These are phyloP conservation scores for Phaeosphaeriaceae sp. DNA, from an alignment of 2,329 filamentous ascomycete genomes.

Conservation along the genomic window DNA sequence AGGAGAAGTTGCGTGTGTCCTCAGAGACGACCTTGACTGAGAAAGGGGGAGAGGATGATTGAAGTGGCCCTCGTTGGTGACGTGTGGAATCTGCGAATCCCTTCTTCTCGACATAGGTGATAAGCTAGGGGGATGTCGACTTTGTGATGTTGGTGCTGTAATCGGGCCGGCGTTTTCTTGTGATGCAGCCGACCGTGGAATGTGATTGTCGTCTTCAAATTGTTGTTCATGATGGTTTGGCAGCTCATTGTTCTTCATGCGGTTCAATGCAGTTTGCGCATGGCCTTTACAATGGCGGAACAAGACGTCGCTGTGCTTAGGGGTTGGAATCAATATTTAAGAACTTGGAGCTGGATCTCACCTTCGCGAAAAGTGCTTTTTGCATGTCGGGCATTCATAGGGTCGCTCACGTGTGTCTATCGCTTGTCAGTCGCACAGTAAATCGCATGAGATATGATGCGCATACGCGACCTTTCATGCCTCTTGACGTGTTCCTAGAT, in stretches of 20 bases:
- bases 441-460: background rate
- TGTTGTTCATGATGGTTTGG: slow-evolving; percentile 34
- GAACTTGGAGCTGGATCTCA: slow-evolving; percentile 30
- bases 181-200: slow-evolving; percentile 17
- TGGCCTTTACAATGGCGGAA: slow-evolving; percentile 61
- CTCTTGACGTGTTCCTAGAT: slow-evolving; percentile 58
- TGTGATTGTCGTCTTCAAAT: slow-evolving; percentile 24
- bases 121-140: slow-evolving; percentile 31
- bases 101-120: slow-evolving; percentile 35
- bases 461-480: slow-evolving; percentile 61
- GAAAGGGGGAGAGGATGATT: slow-evolving; percentile 20
- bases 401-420: slow-evolving; percentile 62
- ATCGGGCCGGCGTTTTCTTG: slow-evolving; percentile 27
- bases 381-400: slow-evolving; percentile 60
- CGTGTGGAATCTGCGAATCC: slow-evolving; percentile 30
- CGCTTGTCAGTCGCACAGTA: slow-evolving; percentile 24
- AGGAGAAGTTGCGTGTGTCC: slow-evolving; percentile 31
- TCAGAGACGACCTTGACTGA: slow-evolving; percentile 18
- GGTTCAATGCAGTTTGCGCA: slow-evolving; percentile 49
- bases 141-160: slow-evolving; percentile 26
- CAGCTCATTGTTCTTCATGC: slow-evolving; percentile 41
- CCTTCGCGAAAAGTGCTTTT: slow-evolving; percentile 63
- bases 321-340: slow-evolving; percentile 28
- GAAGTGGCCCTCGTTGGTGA: slow-evolving; percentile 27
- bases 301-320: slow-evolving; percentile 53